Evolutionary conservation across 768 basidiomycete species (phyloP).

Genomic region (Hericium rajendrae): DNA sequence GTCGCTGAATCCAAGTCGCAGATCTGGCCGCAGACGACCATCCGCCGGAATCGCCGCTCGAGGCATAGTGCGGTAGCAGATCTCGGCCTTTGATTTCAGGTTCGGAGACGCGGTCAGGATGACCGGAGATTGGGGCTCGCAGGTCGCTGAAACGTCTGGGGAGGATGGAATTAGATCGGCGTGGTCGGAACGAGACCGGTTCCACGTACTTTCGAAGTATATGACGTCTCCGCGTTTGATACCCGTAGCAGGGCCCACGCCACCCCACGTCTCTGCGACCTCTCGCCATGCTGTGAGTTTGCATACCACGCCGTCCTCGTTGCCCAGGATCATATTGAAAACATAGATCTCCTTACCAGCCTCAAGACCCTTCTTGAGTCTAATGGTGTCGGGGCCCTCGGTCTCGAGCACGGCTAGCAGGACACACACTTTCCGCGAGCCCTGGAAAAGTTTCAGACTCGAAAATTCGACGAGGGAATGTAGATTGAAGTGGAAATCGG

Average conservation of each 20-base stretch:
- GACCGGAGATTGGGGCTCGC: slow-evolving; percentile 24
- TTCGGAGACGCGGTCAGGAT: slow-evolving; percentile 57
- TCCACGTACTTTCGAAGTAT: slow-evolving; percentile 53
- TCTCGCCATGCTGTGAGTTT: slow-evolving; percentile 77
- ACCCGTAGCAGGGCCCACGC: slow-evolving; percentile 30
- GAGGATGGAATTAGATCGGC: slow-evolving; percentile 1
- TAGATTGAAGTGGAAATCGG: slow-evolving; percentile 63
- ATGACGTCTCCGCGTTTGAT: slow-evolving; percentile 66
- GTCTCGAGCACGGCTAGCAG: slow-evolving; percentile 66
- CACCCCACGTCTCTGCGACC: slow-evolving; percentile 63
- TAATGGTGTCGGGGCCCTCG: slow-evolving; percentile 64
- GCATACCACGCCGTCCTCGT: slow-evolving; percentile 58
- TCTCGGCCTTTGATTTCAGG: slow-evolving; percentile 48
- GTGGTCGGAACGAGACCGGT: not conserved
- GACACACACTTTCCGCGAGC: slow-evolving; percentile 37
- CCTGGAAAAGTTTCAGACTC: slow-evolving; percentile 19
- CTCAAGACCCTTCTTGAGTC: slow-evolving; percentile 57
- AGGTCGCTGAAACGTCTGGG: slow-evolving; percentile 40
- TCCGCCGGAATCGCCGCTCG: slow-evolving; percentile 34
- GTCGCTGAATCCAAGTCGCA: slow-evolving; percentile 62
- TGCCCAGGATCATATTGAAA: slow-evolving; percentile 63
- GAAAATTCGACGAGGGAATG: slow-evolving; percentile 48
- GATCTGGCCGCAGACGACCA: slow-evolving; percentile 54
- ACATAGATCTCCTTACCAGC: slow-evolving; percentile 62
- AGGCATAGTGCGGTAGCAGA: slow-evolving; percentile 77